Evolutionary conservation across 371 early-diverging fungal genomes (phyloP), one percentile per base, ranked within the genome.

Genomic region (Rhizomucor pusillus): DNA sequence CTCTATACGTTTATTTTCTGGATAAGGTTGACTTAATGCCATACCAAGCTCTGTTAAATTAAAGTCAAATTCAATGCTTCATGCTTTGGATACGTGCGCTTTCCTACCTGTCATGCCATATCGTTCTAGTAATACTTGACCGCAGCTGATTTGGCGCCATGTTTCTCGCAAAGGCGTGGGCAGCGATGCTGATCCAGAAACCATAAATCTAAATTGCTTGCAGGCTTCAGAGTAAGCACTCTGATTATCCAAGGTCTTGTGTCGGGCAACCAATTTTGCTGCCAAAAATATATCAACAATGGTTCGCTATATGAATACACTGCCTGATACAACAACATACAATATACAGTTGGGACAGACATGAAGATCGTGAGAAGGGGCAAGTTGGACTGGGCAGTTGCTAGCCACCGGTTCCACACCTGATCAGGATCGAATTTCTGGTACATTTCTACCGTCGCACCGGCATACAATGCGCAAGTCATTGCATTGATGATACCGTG

Each of bases 261-360:
- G n/a, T n/a, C n/a, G n/a, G n/a, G n/a, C n/a, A n/a, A n/a, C n/a
- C n/a, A n/a, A n/a, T n/a, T n/a, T n/a, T n/a, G n/a, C n/a, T n/a
- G n/a, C n/a, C n/a, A n/a, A n/a, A n/a, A n/a, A n/a, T 39, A 16
- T n/a, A 39, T 47, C 7, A 47, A 22, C 19, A 54, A 24, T 13
- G 40, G 23, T 36, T n/a, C 11, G 12, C 25, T 1, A 14, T 13
- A 18, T 56, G 37, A 34, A 14, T 24, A 44, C 11, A 1, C 4
- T 29, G 1, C 29, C 10, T 25, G 12, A 12, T 34, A 48, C 41
- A 35, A 29, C 5, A 29, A 53, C 51, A 50, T 77, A 73, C 82
- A 57, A 70, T 93, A 93, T 23, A 93, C 89, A 5, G 93, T 91
- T 1, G 95, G 95, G 1, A 94, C 95, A 6, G 88, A 89, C 93